These are phyloP conservation scores for Echites panduratus DNA, from an alignment of 257 asterid species.

Conservation along the genomic window DNA sequence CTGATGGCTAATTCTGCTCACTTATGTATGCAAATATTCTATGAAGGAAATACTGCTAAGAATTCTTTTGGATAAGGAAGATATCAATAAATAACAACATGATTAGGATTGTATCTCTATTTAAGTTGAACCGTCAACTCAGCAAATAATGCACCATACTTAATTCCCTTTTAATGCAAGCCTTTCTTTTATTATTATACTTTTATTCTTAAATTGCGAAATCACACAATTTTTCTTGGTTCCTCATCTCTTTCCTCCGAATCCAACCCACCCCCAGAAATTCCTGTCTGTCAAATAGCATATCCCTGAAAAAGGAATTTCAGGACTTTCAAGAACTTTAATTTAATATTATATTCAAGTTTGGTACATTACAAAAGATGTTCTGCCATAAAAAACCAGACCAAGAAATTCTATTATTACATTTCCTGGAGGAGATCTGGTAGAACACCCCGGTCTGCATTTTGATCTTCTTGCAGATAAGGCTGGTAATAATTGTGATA, in stretches of 20 bases:
- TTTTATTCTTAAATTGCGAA: not conserved
- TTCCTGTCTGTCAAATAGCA: not conserved
- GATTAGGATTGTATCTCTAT: not conserved
- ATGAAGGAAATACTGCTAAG: too few species aligned
- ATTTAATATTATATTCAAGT: not conserved
- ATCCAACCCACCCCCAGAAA: not conserved
- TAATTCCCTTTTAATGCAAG: not conserved
- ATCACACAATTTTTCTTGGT: not conserved
- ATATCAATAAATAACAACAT: too few species aligned
- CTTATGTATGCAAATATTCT: too few species aligned
- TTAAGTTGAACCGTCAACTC: not conserved
- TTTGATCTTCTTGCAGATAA: not conserved
- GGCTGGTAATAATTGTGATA: too few species aligned
- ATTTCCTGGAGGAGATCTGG: not conserved
- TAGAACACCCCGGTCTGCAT: not conserved
- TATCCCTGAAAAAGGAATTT: not conserved
- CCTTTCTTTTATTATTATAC: constrained; percentile 8
- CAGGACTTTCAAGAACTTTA: not conserved
- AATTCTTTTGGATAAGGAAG: too few species aligned
- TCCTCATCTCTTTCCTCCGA: not conserved
- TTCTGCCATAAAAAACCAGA: not conserved
- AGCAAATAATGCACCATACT: not conserved
- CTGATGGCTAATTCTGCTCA: too few species aligned
- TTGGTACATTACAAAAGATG: not conserved
- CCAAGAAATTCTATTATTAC: not conserved